phyloP scores from a whole-genome alignment of 2,329 filamentous ascomycete genomes.

The Fusarium transvaalense region DNA sequence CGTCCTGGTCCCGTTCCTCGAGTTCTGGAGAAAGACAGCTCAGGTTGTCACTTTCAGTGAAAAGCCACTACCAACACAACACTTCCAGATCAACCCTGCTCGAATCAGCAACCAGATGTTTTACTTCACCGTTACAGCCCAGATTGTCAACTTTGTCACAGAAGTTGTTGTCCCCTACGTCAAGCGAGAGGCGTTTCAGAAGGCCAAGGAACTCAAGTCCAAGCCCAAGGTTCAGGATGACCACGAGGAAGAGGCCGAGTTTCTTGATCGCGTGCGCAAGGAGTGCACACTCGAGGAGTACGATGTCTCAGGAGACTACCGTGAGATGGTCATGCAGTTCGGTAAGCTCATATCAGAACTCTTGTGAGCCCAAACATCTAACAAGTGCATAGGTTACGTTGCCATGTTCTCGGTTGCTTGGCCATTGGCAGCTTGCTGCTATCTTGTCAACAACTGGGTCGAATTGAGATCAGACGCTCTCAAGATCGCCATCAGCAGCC shows the following conservation, averaged over 20 bases:
- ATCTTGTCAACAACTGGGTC: conserved; percentile 95
- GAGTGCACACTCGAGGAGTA: conserved; percentile 87
- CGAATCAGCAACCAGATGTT: conserved; percentile 92
- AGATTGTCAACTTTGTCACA: conserved; percentile 86
- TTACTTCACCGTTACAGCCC: conserved; percentile 94
- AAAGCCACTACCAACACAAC: conserved; percentile 72
- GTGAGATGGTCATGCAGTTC: conserved; percentile 92
- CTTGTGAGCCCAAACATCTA: conserved; percentile 5
- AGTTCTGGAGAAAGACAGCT: conserved; percentile 82
- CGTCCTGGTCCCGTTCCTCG: conserved; percentile 85
- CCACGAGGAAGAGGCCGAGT: conserved; percentile 79
- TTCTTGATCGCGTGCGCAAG: conserved; percentile 83
- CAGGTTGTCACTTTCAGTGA: conserved; percentile 81
- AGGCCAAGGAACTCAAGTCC: conserved; percentile 80
- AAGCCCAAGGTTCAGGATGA: conserved; percentile 70
- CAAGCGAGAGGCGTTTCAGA: conserved; percentile 82
- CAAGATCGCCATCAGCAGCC: conserved; percentile 92
- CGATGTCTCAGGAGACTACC: conserved; percentile 89
- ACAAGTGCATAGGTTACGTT: conserved; percentile 74
- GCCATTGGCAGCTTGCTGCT: conserved; percentile 91
- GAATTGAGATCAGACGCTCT: conserved; percentile 93
- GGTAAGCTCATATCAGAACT: conserved; percentile 57
- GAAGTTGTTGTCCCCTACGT: conserved; percentile 88
- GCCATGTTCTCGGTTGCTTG: conserved; percentile 93
- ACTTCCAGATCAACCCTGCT: conserved; percentile 85